Base-by-base conservation (phyloP, 495 filamentous ascomycete genomes). In the Penicillium manginii region DNA sequence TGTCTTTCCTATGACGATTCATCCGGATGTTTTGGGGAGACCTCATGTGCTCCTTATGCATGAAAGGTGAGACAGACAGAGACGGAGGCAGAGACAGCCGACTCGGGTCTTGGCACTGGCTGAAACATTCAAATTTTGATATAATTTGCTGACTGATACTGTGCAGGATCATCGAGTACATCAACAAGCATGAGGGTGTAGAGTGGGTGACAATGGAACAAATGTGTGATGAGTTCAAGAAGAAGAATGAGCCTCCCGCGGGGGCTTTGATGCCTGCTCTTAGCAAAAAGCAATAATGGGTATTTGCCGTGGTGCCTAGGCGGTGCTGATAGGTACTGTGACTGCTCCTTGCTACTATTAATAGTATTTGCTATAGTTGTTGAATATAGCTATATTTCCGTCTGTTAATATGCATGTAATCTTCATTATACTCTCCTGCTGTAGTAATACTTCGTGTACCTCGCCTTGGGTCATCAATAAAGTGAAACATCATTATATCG, bases 171-270 rank as follows among this genome's bases (percentile, higher is more conserved):
- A 90, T 91, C 58, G 87, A 90, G 59, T 80, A 88, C 58, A 87
- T 91, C 62, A 89, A 89, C 55, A 81, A 81, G 50, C 88, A 90
- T 54, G 87, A 89, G 61, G 88, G 88, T 3, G 84, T 91, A 18
- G 86, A 91, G 63, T 91, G 86, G 86, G 81, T 89, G 63, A 89
- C 86, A 6, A 85, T 91, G 66, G 87, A 84, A 55, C 79, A 87
- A 63, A 88, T 90, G 73, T 82, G 79, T 14, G 86, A 87, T 64
- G 84, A 88, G 43, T 88, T 88, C 66, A 87, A 86, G 76, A 82
- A 74, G 54, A 90, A 85, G 69, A 91, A 89, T 55, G 73, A 79
- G 39, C 85, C 89, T 4, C 81, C 86, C 3, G 76, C 71, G 47
- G 88, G 87, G 1, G 88, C 88, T 3, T 69, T 86, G 67, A 83